Base-by-base conservation (phyloP, 2,329 filamentous ascomycete genomes). In the Talaromyces sp. region DNA sequence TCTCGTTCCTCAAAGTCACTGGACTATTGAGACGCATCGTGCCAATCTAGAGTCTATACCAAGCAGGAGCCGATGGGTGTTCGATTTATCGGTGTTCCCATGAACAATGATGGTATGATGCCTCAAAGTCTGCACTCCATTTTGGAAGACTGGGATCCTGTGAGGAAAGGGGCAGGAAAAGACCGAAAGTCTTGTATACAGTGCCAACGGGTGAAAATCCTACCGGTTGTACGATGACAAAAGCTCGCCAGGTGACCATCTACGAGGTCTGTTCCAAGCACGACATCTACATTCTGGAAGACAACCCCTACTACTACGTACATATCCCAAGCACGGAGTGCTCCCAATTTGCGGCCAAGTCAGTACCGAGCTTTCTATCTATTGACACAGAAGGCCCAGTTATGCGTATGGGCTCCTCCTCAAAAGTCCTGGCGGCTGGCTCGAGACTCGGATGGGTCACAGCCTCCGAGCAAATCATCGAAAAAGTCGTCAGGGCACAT, bases 401-500 rank as follows among this genome's bases (percentile, higher is more conserved):
- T 45, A 81, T 97, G 59, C 87, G 92, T 45, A 81, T 97, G 2
- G 92, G 97, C 71, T 96, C 92, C 0, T 96, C 97, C 72, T 94
- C 89, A 67, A 97, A 97, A 76, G 95, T 90, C 0, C 82, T 96
- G 17, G 91, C 91, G 0, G 92, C 92, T 0, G 93, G 92, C 1
- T 95, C 89, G 68, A 86, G 92, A 22, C 77, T 96, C 1, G 92
- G 93, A 39, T 97, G 91, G 90, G 86, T 96, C 63, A 96, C 92
- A 0, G 86, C 89, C 0, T 88, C 95, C 67, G 90, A 91, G 1
- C 84, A 78, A 0, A 77, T 96, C 46, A 80, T 91, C 48, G 89
- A 95, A 72, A 84, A 88, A 7, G 43, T 54, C 25, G 22, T 19
- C 9, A 15, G 28, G 11, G 43, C 33, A 10, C 35, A 43, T 22